These are phyloP conservation scores for Carex sylvatica DNA, from an alignment of 202 grass and related monocot genomes.

Conservation along the genomic window DNA sequence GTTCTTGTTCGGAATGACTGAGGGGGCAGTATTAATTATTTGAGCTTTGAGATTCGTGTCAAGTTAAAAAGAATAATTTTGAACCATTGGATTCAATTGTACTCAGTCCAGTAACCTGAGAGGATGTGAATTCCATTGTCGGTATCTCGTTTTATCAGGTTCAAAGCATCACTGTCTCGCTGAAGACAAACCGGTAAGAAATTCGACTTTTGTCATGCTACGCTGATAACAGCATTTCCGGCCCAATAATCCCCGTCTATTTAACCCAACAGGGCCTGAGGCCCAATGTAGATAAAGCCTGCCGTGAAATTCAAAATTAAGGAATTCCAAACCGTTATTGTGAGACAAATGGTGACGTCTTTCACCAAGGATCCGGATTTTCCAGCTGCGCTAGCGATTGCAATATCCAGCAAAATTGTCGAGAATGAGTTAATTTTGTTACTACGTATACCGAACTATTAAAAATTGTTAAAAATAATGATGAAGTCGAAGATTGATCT, in stretches of 20 bases:
- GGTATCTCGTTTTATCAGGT: constrained; percentile 36
- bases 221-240: constrained; percentile 46
- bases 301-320: constrained; percentile 38
- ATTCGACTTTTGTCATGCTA: constrained; percentile 43
- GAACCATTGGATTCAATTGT: too few species aligned
- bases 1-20: too few species aligned
- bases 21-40: too few species aligned
- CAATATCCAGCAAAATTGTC: constrained; percentile 48
- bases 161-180: constrained; percentile 79
- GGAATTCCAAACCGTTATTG: constrained; percentile 48
- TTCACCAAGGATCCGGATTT: constrained; percentile 56
- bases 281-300: constrained; percentile 34
- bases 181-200: constrained; percentile 53
- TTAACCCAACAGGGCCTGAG: constrained; percentile 35
- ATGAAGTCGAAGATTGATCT: too few species aligned
- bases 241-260: constrained; percentile 65
- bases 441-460: too few species aligned
- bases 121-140: too few species aligned
- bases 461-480: too few species aligned
- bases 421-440: neutral
- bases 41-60: too few species aligned
- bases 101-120: too few species aligned
- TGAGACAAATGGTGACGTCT: constrained; percentile 50
- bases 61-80: too few species aligned
- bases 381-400: too few species aligned